Evolutionary conservation across 2,329 filamentous ascomycete species (phyloP), one percentile per base, ranked within the genome.

Genomic region (Bipolaris cookei): DNA sequence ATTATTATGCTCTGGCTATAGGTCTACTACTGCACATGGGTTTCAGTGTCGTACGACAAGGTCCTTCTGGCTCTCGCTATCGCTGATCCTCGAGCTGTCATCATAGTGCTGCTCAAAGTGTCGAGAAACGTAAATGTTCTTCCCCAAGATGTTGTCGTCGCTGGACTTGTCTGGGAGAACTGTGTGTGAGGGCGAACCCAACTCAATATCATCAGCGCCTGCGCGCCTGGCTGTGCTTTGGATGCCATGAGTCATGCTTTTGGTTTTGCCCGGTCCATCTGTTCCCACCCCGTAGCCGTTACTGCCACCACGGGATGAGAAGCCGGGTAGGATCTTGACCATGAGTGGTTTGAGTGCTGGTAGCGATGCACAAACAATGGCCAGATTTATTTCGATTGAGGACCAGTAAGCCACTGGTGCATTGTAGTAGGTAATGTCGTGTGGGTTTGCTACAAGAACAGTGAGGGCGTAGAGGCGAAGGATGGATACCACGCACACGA

Each of bases 401-500:
- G 70, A 72, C 70, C 70, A 74, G 39, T 68, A 72, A 3, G 66
- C 67, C 2, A 64, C 48, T 6, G 62, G 54, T 4, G 66, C 56
- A 42, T 64, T 62, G 25, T 71, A 65, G 43, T 64, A 75, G 8
- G 64, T 65, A 3, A 21, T 35, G 43, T 75, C 70, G 6, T 66
- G 54, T 1, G 39, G 48, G 32, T 73, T 59, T 14, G 53, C 16
- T 3, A 41, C 45, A 1, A 71, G 46, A 0, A 50, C 30, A 13
- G 58, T 50, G n/a, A 75, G 54, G 6, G 64, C 47, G 48, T 63
- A 49, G 2, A 74, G 62, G 10, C 71, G 69, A 2, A 73, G 48
- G n/a, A 71, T 48, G 3, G 72, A 73, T 13, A 75, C 67, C 13
- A 73, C 56, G 37, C 71, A 74, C 3, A 73, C 69, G 44, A 73